Conservation (phyloP, 768 basidiomycete genomes). For the Chalciporus pseudorubinellus region DNA sequence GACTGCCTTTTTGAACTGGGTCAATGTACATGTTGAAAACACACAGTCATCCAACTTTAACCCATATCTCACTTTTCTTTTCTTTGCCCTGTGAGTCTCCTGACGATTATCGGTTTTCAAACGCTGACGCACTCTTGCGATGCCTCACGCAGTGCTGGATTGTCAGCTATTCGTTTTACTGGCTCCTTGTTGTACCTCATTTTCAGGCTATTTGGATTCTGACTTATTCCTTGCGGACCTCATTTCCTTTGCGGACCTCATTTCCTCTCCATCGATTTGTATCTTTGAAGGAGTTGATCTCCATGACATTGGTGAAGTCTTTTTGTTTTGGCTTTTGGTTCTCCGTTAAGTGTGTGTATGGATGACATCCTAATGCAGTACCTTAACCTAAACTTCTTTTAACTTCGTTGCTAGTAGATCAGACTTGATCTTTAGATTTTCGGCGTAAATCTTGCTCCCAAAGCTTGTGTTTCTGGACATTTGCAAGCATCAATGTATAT, state of each 20-base stretch:
- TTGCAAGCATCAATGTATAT: no score
- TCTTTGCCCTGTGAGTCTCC: conserved; percentile 54
- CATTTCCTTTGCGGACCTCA: background rate
- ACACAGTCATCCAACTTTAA: conserved; percentile 64
- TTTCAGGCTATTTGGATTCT: conserved; percentile 67
- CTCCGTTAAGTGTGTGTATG: conserved; percentile 3
- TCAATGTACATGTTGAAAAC: conserved; percentile 52
- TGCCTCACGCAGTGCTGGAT: conserved; percentile 53
- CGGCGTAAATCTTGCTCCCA: background rate
- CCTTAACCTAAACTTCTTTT: conserved; percentile 12
- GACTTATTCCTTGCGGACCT: background rate
- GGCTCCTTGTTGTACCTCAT: conserved; percentile 79
- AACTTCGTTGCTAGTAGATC: background rate
- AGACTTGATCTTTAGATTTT: background rate
- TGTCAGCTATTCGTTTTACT: conserved; percentile 77
- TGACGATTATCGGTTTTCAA: background rate
- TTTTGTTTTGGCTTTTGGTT: background rate
- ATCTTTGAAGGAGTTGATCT: conserved; percentile 1
- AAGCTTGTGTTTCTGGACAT: no score
- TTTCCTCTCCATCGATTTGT: conserved; percentile 7
- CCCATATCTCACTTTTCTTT: conserved; percentile 85
- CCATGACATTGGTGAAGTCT: background rate
- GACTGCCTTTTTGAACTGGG: conserved; percentile 72
- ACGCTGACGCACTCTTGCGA: conserved; percentile 3
- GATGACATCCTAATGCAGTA: conserved; percentile 6